These are phyloP conservation scores for Stylosanthes scabra DNA, from an alignment of 331 rosid genomes.

Conservation along the genomic window DNA sequence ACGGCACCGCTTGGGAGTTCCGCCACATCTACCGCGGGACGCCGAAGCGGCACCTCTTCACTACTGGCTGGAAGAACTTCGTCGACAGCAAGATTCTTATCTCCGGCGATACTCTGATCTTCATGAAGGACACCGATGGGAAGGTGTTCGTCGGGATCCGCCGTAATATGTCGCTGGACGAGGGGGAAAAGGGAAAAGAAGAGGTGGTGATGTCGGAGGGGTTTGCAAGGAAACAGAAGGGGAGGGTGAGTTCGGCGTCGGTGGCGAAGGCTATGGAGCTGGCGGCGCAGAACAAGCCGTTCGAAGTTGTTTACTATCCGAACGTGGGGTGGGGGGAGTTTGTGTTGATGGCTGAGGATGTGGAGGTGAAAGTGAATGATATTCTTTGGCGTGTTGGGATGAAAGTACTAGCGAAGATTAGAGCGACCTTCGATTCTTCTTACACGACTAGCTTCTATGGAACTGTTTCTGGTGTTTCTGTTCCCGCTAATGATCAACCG, in stretches of 20 bases:
- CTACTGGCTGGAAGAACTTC: constrained; percentile 89
- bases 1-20: constrained; percentile 67
- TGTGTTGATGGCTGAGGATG: constrained; percentile 66
- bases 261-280: constrained; percentile 62
- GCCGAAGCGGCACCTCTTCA: too few species aligned
- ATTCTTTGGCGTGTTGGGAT: constrained; percentile 55
- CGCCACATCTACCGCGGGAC: constrained; percentile 80
- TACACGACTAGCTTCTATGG: constrained; percentile 71
- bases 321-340: constrained; percentile 66
- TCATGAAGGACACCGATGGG: constrained; percentile 50
- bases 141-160: constrained; percentile 66
- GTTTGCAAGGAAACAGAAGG: constrained; percentile 52
- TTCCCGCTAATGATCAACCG: constrained; percentile 36
- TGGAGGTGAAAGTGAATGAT: constrained; percentile 50
- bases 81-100: constrained; percentile 74
- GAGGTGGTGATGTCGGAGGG: constrained; percentile 29
- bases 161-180: constrained; percentile 45
- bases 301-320: constrained; percentile 79
- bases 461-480: constrained; percentile 37
- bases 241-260: constrained; percentile 43
- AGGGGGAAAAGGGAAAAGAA: constrained; percentile 29
- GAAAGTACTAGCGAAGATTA: constrained; percentile 68
- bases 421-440: constrained; percentile 70
- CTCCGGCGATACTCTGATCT: constrained; percentile 78
- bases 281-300: constrained; percentile 59